A percentile compares a stretch with the other conserved stretches of the same genome.
Conservation (phyloP, 495 filamentous ascomycete genomes). For the Acidomyces sp. region DNA sequence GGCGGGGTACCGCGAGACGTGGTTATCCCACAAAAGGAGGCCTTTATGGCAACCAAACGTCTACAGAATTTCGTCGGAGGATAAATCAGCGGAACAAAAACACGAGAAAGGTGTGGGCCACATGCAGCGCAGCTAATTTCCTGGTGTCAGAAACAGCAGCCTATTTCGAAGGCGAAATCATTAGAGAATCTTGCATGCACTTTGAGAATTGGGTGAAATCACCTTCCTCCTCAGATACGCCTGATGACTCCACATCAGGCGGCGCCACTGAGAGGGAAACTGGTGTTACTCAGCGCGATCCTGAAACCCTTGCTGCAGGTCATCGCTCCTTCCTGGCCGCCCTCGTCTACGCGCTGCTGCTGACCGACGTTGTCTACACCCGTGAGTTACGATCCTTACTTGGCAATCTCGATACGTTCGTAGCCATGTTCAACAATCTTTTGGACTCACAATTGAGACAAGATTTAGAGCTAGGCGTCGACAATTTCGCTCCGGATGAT, state of each 20-base stretch:
- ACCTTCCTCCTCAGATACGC: not conserved
- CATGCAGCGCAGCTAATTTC: conserved; percentile 67
- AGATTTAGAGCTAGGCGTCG: conserved; percentile 61
- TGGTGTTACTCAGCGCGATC: conserved; percentile 45
- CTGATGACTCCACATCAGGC: not conserved
- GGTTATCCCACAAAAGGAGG: conserved; percentile 53
- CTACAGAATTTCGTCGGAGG: conserved; percentile 36
- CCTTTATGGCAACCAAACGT: conserved; percentile 21
- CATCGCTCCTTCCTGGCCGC: conserved; percentile 62
- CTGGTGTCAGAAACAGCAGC: conserved; percentile 72
- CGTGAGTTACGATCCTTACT: conserved; percentile 56
- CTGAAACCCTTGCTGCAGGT: conserved; percentile 66
- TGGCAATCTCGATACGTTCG: conserved; percentile 59
- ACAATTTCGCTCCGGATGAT: no score
- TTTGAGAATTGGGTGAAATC: conserved; percentile 38
- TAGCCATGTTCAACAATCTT: conserved; percentile 58
- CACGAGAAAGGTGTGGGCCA: conserved; percentile 67
- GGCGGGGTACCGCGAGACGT: conserved; percentile 60
- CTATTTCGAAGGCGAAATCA: conserved; percentile 82
- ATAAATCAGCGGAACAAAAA: conserved; percentile 29
- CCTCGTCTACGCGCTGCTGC: conserved; percentile 53
- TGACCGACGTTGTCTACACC: conserved; percentile 58
- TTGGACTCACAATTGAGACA: conserved; percentile 57
- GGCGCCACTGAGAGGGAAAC: not conserved
- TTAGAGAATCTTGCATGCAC: conserved; percentile 59